These are phyloP conservation scores for Aspergillus calidoustus DNA, from an alignment of 2,329 filamentous ascomycete species.

Conservation along the genomic window DNA sequence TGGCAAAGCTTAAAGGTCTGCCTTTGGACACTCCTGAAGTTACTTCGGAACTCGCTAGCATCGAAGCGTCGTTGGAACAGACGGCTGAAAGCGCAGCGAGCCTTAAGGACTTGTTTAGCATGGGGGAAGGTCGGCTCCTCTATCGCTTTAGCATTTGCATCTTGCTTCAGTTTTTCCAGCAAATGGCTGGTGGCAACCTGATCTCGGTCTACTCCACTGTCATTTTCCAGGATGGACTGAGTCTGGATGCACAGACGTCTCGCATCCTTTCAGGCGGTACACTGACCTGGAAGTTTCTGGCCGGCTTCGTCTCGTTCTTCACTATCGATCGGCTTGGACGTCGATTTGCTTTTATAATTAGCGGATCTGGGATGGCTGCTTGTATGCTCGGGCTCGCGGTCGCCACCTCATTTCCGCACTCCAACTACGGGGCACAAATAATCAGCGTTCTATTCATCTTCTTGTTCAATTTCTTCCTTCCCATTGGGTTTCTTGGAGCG, in stretches of 20 bases:
- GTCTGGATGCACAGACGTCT: not conserved
- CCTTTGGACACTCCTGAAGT: slow-evolving; percentile 36
- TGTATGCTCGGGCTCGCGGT: slow-evolving; percentile 20
- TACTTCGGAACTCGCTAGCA: slow-evolving; percentile 52
- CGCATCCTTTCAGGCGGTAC: slow-evolving; percentile 14
- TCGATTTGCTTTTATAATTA: slow-evolving; percentile 15
- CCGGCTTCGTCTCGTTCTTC: slow-evolving; percentile 14
- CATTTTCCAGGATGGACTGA: slow-evolving; percentile 18
- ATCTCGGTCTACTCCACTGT: slow-evolving; percentile 47
- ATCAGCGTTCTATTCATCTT: slow-evolving; percentile 13
- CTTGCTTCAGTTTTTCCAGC: slow-evolving; percentile 53
- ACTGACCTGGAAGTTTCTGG: slow-evolving; percentile 20
- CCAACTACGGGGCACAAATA: slow-evolving; percentile 6
- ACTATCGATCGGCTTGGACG: slow-evolving; percentile 20
- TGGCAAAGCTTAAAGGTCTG: slow-evolving; percentile 12
- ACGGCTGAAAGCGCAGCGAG: slow-evolving; percentile 47
- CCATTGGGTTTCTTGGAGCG: slow-evolving; percentile 7
- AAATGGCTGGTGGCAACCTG: slow-evolving; percentile 37
- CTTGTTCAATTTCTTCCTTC: slow-evolving; percentile 14
- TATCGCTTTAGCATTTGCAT: slow-evolving; percentile 55
- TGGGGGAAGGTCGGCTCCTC: slow-evolving; percentile 55
- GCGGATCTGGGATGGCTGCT: slow-evolving; percentile 13
- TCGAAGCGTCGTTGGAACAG: slow-evolving; percentile 49
- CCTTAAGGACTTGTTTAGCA: slow-evolving; percentile 44
- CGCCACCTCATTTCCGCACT: slow-evolving; percentile 10